Evolutionary conservation across 306 rosid genomes (phyloP).

Genomic region (Medicago truncatula): MtrunA17r5.0-ANR NC_053043.1:19975501-19976000

Average conservation of each 20-base stretch:
- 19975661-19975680: neutral
- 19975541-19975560: constrained; percentile 25
- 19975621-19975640: constrained; percentile 79
- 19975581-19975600: constrained; percentile 77
- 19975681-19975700: neutral
- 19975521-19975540: neutral
- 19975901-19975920: neutral
- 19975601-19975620: constrained; percentile 69
- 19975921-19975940: constrained; percentile 15
- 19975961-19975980: neutral
- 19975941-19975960: neutral
- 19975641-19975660: constrained; percentile 76
- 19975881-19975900: constrained; percentile 27
- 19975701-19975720: constrained; percentile 10
- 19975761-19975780: constrained; percentile 74
- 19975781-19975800: constrained; percentile 40
- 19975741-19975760: constrained; percentile 79
- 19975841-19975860: constrained; percentile 42
- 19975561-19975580: constrained; percentile 48
- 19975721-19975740: neutral
- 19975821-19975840: constrained; percentile 43
- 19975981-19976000: neutral
- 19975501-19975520: neutral
- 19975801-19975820: constrained; percentile 66
- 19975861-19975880: neutral